Evolutionary conservation across 495 filamentous ascomycete species (phyloP).

Genomic region (Hypoxylon lienhwacheense): DNA sequence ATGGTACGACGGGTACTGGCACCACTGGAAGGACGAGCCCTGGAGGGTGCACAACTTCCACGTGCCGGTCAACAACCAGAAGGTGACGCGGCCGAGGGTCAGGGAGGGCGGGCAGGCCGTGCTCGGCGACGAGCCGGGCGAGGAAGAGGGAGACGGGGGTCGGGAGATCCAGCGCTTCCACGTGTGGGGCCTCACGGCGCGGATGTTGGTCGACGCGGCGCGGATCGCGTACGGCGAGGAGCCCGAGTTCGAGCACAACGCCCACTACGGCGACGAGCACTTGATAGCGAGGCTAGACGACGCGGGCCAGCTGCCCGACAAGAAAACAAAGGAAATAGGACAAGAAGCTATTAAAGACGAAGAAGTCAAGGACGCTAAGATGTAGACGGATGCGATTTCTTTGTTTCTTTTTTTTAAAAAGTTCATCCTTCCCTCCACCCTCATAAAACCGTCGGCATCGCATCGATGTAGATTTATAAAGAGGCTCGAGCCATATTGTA

Average conservation of each 20-base stretch:
- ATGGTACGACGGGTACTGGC: slow-evolving; percentile 73
- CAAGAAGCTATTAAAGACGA: slow-evolving; percentile 61
- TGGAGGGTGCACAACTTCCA: slow-evolving; percentile 91
- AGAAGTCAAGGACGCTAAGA: slow-evolving; percentile 60
- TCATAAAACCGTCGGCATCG: too few species aligned
- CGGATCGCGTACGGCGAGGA: slow-evolving; percentile 76
- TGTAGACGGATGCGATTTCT: slow-evolving; percentile 39
- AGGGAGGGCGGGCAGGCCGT: slow-evolving; percentile 38
- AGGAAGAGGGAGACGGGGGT: too few species aligned
- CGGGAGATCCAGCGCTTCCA: slow-evolving; percentile 62
- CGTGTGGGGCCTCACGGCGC: slow-evolving; percentile 90
- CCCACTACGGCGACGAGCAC: slow-evolving; percentile 76
- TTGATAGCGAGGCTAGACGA: slow-evolving; percentile 65
- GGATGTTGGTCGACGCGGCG: slow-evolving; percentile 84
- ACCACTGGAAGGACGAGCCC: slow-evolving; percentile 58
- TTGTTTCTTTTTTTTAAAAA: too few species aligned
- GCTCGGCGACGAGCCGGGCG: slow-evolving; percentile 33
- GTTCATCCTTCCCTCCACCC: too few species aligned
- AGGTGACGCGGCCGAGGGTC: slow-evolving; percentile 58
- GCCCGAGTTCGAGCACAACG: slow-evolving; percentile 82
- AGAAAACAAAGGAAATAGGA: slow-evolving; percentile 49
- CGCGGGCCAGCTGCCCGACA: slow-evolving; percentile 62
- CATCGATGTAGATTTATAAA: slow-evolving; percentile 32
- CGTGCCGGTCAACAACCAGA: slow-evolving; percentile 68
- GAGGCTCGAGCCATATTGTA: slow-evolving; percentile 31